phyloP scores from a whole-genome alignment of 208 protist genomes.

The Leishmania tropica region DNA sequence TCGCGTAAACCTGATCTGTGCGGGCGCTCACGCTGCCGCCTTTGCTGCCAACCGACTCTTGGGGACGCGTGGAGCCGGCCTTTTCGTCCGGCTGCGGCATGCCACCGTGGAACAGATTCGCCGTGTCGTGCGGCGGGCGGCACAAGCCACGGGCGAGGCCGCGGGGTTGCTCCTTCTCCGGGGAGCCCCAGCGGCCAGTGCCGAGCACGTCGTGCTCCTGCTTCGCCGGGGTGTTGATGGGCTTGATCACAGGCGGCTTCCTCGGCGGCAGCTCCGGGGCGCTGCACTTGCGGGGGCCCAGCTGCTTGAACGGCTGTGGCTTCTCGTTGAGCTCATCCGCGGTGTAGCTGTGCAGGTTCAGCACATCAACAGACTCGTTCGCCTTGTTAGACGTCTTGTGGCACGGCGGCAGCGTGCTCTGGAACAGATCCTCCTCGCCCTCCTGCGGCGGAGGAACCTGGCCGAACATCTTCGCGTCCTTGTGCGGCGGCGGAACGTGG shows the following conservation, averaged over 20 bases:
- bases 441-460: constrained; percentile 8
- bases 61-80: neutral
- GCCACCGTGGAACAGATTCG: constrained; percentile 41
- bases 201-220: constrained; percentile 83
- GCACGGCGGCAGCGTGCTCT: constrained; percentile 34
- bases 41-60: neutral
- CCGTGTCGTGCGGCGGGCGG: constrained; percentile 52
- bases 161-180: constrained; percentile 38
- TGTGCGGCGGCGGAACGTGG: constrained; percentile 34
- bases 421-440: constrained; percentile 11
- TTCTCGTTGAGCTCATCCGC: constrained; percentile 68
- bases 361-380: constrained; percentile 77
- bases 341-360: constrained; percentile 75
- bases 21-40: neutral
- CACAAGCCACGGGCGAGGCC: constrained; percentile 45
- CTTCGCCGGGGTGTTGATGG: constrained; percentile 64
- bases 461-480: constrained; percentile 34
- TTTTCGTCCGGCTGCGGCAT: neutral
- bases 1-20: neutral
- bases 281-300: constrained; percentile 55
- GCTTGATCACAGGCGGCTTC: constrained; percentile 45
- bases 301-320: constrained; percentile 39
- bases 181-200: constrained; percentile 59
- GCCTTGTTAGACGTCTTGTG: constrained; percentile 45
- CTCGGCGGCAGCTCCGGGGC: constrained; percentile 55